Evolutionary conservation across 83 land plant species (phyloP).

Genomic region (Larix sibirica): DNA sequence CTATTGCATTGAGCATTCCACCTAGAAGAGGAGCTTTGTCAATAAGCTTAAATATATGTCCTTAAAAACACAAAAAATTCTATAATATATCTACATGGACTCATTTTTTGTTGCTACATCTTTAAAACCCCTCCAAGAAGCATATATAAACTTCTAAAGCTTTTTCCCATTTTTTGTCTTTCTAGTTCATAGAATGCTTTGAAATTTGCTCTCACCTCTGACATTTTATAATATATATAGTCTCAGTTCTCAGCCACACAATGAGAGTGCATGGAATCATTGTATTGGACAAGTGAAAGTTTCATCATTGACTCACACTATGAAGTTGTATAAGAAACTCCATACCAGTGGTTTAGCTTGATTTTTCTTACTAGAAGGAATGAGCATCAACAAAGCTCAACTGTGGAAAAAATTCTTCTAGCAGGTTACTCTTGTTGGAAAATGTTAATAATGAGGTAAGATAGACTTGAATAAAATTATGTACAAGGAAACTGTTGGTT

Average conservation of each 20-base stretch:
- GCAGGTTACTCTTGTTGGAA: constrained; percentile 38
- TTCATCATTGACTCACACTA: constrained; percentile 23
- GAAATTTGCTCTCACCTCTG: background rate
- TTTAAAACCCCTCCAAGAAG: background rate
- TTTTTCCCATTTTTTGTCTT: background rate
- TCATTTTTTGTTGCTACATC: background rate
- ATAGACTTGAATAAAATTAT: no score
- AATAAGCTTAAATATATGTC: background rate
- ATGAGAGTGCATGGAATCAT: constrained; percentile 13
- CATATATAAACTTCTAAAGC: background rate
- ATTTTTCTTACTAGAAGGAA: constrained; percentile 30
- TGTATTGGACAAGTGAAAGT: constrained; percentile 30
- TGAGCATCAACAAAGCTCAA: constrained; percentile 20
- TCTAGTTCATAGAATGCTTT: background rate
- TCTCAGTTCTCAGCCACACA: constrained; percentile 17
- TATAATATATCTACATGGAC: background rate
- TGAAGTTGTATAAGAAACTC: constrained; percentile 25
- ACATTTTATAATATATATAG: background rate
- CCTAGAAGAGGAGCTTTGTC: background rate
- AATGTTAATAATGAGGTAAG: constrained; percentile 34
- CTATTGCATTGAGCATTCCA: background rate
- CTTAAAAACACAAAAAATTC: background rate
- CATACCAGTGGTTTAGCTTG: constrained; percentile 13
- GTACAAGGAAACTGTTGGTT: no score
- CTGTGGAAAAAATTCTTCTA: constrained; percentile 18